Evolutionary conservation across 148 eudicot species (phyloP).

Genomic region (Chenopodium quinoa): DNA sequence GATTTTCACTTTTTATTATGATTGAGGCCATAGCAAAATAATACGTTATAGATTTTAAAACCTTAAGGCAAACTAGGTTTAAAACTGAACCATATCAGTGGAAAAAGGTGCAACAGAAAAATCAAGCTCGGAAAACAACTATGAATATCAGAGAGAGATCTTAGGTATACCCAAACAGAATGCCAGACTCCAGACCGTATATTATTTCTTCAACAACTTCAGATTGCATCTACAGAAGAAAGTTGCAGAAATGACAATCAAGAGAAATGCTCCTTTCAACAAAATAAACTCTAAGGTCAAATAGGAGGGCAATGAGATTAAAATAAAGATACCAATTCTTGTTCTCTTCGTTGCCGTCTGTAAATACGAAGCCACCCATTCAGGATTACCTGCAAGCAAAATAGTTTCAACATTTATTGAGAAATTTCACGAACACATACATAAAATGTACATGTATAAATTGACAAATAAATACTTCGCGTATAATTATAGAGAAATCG

Average conservation of each 20-base stretch:
- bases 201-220: slow-evolving; percentile 97
- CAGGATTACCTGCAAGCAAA: slow-evolving; percentile 56
- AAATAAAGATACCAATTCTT: slow-evolving; percentile 69
- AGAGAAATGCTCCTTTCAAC: slow-evolving; percentile 2
- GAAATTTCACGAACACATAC: background rate
- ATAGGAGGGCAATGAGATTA: slow-evolving; percentile 4
- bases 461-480: background rate
- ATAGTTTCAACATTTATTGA: background rate
- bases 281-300: background rate
- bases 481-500: background rate
- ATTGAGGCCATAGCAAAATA: background rate
- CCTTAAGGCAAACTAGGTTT: background rate
- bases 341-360: slow-evolving; percentile 87
- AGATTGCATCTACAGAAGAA: slow-evolving; percentile 75
- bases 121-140: background rate
- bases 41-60: background rate
- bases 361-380: slow-evolving; percentile 95
- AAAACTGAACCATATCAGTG: background rate
- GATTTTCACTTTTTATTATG: background rate
- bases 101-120: background rate
- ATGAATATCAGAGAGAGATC: slow-evolving; percentile 4
- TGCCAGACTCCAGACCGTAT: slow-evolving; percentile 94
- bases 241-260: slow-evolving; percentile 10
- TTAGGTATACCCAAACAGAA: slow-evolving; percentile 81
- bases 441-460: background rate